phyloP scores from a whole-genome alignment of 148 eudicot species.

The Polygonum aviculare region DNA sequence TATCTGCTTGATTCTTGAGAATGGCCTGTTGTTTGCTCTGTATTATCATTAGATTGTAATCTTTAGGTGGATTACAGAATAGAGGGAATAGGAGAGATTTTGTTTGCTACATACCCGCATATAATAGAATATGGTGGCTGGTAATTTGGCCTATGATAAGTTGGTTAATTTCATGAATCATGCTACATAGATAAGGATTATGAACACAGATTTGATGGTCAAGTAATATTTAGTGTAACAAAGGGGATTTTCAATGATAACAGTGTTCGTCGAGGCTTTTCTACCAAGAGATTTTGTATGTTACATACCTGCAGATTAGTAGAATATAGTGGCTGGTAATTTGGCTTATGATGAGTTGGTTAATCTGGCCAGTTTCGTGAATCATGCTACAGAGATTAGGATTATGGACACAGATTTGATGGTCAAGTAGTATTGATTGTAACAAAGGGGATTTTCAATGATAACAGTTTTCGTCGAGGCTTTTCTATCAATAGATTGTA shows the following conservation, averaged over 20 bases:
- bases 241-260: background rate
- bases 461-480: too few species aligned
- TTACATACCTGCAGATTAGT: background rate
- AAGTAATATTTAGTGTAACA: background rate
- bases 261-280: too few species aligned
- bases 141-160: background rate
- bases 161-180: background rate
- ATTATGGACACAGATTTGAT: background rate
- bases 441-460: background rate
- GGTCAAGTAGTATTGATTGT: background rate
- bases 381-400: background rate
- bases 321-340: background rate
- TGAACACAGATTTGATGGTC: background rate
- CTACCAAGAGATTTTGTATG: background rate
- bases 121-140: background rate
- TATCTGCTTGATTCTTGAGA: background rate
- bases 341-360: background rate
- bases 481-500: too few species aligned
- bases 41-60: too few species aligned
- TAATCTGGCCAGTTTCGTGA: background rate
- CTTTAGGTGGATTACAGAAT: too few species aligned
- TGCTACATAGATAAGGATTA: background rate
- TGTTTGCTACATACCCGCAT: background rate
- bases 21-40: background rate
- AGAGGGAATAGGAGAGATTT: background rate